Evolutionary conservation across 495 filamentous ascomycete genomes (phyloP).

Genomic region (Aspergillus hancockii): DNA sequence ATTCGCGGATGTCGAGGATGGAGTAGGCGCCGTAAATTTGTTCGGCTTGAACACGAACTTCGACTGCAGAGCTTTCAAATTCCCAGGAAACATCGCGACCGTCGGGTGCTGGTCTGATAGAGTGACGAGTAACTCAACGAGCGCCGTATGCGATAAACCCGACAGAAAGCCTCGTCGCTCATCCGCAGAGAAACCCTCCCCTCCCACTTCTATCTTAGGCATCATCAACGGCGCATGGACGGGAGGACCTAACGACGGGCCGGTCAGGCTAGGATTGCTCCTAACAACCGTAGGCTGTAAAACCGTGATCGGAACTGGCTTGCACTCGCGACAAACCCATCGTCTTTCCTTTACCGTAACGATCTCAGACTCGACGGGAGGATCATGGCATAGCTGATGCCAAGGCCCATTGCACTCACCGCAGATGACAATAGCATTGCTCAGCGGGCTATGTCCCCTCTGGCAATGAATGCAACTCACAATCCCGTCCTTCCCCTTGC

Average conservation of each 20-base stretch:
- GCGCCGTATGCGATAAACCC: slow-evolving; percentile 36
- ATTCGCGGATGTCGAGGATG: slow-evolving; percentile 15
- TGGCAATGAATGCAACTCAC: slow-evolving; percentile 75
- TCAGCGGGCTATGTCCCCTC: slow-evolving; percentile 69
- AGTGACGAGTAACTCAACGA: slow-evolving; percentile 44
- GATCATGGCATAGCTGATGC: slow-evolving; percentile 91
- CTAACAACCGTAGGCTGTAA: slow-evolving; percentile 25
- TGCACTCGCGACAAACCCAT: slow-evolving; percentile 81
- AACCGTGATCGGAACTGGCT: slow-evolving; percentile 36
- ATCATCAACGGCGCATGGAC: slow-evolving; percentile 12
- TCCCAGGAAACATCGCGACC: slow-evolving; percentile 42
- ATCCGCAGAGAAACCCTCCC: slow-evolving; percentile 26
- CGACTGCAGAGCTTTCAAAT: slow-evolving; percentile 30
- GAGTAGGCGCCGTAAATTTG: slow-evolving; percentile 2
- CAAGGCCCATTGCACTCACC: slow-evolving; percentile 86
- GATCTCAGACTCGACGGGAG: slow-evolving; percentile 70
- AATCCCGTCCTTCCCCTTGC: slow-evolving; percentile 44
- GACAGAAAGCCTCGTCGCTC: slow-evolving; percentile 46
- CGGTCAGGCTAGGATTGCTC: slow-evolving; percentile 25
- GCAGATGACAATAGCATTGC: slow-evolving; percentile 92
- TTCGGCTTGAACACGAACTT: slow-evolving; percentile 21
- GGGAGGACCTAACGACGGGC: slow-evolving; percentile 12
- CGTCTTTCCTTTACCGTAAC: slow-evolving; percentile 64
- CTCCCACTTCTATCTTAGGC: slow-evolving; percentile 26
- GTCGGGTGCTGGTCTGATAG: slow-evolving; percentile 34